Conservation (phyloP, 2,329 filamentous ascomycete species). For the Torrubiella hemipterigena region DNA sequence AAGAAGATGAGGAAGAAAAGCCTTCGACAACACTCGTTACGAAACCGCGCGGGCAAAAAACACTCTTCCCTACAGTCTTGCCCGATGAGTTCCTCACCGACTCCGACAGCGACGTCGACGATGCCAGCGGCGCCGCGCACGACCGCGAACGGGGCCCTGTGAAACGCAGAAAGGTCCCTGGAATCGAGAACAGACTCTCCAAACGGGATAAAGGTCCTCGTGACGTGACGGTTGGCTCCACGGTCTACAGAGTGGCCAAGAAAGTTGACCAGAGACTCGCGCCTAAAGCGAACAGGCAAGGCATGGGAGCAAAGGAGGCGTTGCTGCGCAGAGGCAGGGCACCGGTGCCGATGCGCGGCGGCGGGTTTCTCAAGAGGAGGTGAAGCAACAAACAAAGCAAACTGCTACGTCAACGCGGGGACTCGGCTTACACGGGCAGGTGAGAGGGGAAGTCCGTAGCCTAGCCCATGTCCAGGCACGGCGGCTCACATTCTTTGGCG, state of each 20-base stretch:
- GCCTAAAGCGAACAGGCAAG: slow-evolving; percentile 31
- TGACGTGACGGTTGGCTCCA: slow-evolving; percentile 39
- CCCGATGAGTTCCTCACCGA: slow-evolving; percentile 42
- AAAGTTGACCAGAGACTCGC: slow-evolving; percentile 33
- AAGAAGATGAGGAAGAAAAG: slow-evolving; percentile 9
- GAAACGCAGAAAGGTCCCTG: slow-evolving; percentile 33
- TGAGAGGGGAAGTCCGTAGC: too few species aligned
- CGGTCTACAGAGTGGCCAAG: slow-evolving; percentile 38
- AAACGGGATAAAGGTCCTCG: slow-evolving; percentile 25
- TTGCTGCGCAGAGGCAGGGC: slow-evolving; percentile 33
- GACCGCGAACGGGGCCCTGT: slow-evolving; percentile 13
- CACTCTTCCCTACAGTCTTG: slow-evolving; percentile 29
- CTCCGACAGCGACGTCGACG: slow-evolving; percentile 33
- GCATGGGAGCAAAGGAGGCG: slow-evolving; percentile 27
- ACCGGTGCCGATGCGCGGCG: slow-evolving; percentile 18
- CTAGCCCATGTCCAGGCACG: too few species aligned
- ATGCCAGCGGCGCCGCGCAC: slow-evolving; percentile 14
- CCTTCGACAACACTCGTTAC: slow-evolving; percentile 5
- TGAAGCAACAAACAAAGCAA: not conserved
- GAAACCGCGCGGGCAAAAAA: slow-evolving; percentile 1
- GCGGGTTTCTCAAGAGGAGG: slow-evolving; percentile 30
- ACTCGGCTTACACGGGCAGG: too few species aligned
- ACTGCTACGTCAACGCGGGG: too few species aligned
- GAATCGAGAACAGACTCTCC: slow-evolving; percentile 23
- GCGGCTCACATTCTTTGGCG: too few species aligned